phyloP scores from a whole-genome alignment of 2,329 filamentous ascomycete genomes.

The Penicillium sp. region DNA sequence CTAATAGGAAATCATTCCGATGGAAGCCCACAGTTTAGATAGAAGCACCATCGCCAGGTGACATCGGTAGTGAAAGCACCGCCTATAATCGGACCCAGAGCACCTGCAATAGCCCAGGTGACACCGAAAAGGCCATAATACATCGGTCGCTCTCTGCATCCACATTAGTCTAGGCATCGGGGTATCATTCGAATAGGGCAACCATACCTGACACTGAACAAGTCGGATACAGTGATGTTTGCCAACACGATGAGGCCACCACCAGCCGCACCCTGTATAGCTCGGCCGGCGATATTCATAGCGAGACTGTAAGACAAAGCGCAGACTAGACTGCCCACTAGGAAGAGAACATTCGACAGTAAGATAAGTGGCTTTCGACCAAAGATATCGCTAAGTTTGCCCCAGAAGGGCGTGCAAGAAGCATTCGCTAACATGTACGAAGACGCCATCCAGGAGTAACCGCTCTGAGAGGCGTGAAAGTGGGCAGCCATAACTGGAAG shows the following conservation, averaged over 20 bases:
- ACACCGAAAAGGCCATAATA: conserved; percentile 62
- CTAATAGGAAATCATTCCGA: neutral
- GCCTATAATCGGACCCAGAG: conserved; percentile 59
- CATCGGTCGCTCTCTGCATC: conserved; percentile 49
- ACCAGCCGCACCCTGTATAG: conserved; percentile 61
- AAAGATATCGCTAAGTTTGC: conserved; percentile 64
- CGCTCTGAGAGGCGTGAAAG: conserved; percentile 40
- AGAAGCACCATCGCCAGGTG: conserved; percentile 60
- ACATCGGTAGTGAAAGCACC: conserved; percentile 58
- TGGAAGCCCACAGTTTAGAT: conserved; percentile 50
- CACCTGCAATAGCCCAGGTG: conserved; percentile 59
- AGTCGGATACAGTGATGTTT: conserved; percentile 61
- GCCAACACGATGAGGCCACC: conserved; percentile 62
- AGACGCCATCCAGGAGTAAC: conserved; percentile 48
- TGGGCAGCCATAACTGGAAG: conserved; percentile 41
- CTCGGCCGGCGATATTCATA: conserved; percentile 60
- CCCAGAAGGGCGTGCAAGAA: conserved; percentile 55
- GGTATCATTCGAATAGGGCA: conserved; percentile 5
- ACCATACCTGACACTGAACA: conserved; percentile 56
- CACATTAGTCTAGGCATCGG: neutral
- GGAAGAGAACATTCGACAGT: conserved; percentile 58
- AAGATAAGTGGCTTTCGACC: conserved; percentile 62
- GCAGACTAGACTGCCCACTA: conserved; percentile 59
- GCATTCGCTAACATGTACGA: conserved; percentile 45
- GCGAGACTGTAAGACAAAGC: conserved; percentile 55